Conservation (phyloP, 495 filamentous ascomycete species). For the Podospora bellae-mahoneyi region DNA sequence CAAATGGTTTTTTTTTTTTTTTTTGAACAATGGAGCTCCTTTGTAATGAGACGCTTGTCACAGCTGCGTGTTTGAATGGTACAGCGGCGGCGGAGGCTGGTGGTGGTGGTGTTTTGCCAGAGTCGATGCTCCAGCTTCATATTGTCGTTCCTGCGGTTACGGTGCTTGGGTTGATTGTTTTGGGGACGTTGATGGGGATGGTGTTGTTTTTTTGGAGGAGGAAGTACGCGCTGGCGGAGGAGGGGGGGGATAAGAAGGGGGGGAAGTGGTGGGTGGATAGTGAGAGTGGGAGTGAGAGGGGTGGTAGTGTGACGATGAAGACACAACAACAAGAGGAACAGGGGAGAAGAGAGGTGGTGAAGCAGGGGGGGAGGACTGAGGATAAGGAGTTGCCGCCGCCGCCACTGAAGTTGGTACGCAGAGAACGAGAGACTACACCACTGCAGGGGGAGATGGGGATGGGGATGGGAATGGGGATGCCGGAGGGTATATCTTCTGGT, state of each 20-base stretch:
- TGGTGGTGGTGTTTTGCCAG: background rate
- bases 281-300: background rate
- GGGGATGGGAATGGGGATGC: background rate
- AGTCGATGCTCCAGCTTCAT: background rate
- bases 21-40: background rate
- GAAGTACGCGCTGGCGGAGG: background rate
- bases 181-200: background rate
- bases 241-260: background rate
- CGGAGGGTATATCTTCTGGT: background rate
- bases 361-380: background rate
- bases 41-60: background rate
- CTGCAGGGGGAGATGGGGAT: background rate
- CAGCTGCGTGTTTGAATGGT: background rate
- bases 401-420: background rate
- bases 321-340: background rate
- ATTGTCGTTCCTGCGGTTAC: background rate
- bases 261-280: background rate
- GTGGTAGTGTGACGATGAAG: background rate
- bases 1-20: background rate
- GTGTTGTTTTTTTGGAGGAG: background rate
- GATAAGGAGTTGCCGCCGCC: background rate
- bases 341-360: background rate
- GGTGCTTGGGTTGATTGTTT: background rate
- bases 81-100: background rate
- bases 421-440: background rate